Base-by-base conservation (phyloP, 805 yeast genomes). In the Metschnikowia vanudenii region DNA sequence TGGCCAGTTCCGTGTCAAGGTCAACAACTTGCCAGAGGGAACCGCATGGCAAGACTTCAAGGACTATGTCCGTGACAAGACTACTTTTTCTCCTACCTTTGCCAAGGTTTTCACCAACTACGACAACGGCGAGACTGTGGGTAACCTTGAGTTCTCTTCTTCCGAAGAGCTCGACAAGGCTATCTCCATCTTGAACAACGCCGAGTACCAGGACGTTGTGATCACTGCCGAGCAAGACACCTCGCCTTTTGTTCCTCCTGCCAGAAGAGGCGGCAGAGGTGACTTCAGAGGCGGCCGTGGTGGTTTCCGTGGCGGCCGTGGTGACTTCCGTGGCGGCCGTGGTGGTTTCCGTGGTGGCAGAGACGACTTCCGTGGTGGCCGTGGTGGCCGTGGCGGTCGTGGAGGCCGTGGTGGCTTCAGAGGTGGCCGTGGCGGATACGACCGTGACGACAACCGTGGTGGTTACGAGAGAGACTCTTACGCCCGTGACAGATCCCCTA, bases 31-130 rank as follows among this genome's bases (percentile, higher is more conserved):
- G 60, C 91, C 91, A 57, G 85, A 83, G 57, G 82, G 83, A 52
- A 76, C 87, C 47, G 82, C 88, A 42, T 87, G 95, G 95, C 94
- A 87, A 75, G 92, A 85, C 60, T 78, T 87, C 63, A 87, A 90
- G 74, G 98, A 92, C 73, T 82, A 88, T 63, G 90, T 89, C 55
- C 79, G 96, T 64, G 90, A 85, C 51, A 85, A 81, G 68, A 81
- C 79, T 46, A 72, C 78, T 52, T 65, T 76, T 53, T 78, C 81
- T 49, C 86, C 89, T 47, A 79, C 84, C 29, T 85, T 84, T 55
- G 73, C 74, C 57, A 68, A 71, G 63, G 73, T 71, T 66, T 76
- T 59, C 72, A 75, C 73, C 65, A 76, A 67, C 68, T 77, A 61
- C 62, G 74, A 62, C 65, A 66, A 67, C 64, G 68, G 69, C 54